Evolutionary conservation across 73 alveolate species (phyloP).

Genomic region (Paramecium biaurelia): DNA sequence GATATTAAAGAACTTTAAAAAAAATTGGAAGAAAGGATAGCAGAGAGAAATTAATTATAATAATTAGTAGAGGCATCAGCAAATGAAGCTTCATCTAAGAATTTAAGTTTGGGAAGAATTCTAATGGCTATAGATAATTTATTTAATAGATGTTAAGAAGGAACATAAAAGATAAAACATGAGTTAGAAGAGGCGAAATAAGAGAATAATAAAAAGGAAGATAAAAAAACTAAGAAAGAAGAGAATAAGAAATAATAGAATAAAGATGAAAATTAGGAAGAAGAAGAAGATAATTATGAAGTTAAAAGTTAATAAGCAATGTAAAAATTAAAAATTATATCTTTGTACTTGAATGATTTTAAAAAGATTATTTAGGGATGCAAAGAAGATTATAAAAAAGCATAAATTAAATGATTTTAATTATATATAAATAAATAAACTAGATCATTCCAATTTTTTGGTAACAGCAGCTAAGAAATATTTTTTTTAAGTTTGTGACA

Average conservation of each 20-base stretch:
- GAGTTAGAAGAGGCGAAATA: slow-evolving; percentile 58
- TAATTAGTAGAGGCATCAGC: slow-evolving; percentile 54
- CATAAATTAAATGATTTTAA: neutral
- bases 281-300: slow-evolving; percentile 58
- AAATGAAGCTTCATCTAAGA: slow-evolving; percentile 56
- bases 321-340: slow-evolving; percentile 50
- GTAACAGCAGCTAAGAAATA: neutral
- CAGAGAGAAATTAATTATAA: slow-evolving; percentile 53
- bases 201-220: slow-evolving; percentile 35
- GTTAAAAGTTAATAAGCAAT: slow-evolving; percentile 54
- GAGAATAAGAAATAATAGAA: slow-evolving; percentile 45
- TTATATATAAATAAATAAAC: neutral
- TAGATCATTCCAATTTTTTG: neutral
- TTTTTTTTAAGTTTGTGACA: neutral
- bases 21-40: slow-evolving; percentile 61
- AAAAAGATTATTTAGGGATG: slow-evolving; percentile 54
- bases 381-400: slow-evolving; percentile 38
- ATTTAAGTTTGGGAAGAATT: slow-evolving; percentile 60
- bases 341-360: slow-evolving; percentile 46
- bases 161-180: slow-evolving; percentile 54
- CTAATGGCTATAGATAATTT: slow-evolving; percentile 64
- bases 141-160: slow-evolving; percentile 60
- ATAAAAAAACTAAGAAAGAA: slow-evolving; percentile 56
- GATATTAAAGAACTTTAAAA: slow-evolving; percentile 75
- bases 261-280: slow-evolving; percentile 34